Evolutionary conservation across 2,329 filamentous ascomycete genomes (phyloP).

Genomic region (Colletotrichum acutatum): DNA sequence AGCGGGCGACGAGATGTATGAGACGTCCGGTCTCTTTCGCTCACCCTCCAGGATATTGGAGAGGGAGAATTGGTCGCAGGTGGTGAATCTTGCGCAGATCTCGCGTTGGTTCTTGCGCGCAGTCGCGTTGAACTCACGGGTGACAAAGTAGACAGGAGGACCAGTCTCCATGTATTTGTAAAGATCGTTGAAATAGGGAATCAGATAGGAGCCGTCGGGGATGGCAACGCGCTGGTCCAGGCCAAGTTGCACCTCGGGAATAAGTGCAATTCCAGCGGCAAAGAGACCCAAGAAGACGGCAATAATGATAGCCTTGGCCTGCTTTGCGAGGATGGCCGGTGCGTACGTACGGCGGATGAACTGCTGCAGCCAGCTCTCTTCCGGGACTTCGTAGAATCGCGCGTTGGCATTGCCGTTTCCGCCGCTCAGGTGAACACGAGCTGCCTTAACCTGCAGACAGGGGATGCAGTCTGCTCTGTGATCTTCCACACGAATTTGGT

Average conservation of each 20-base stretch:
- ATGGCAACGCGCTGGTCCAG: constrained; percentile 96
- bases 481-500: constrained; percentile 90
- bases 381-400: constrained; percentile 78
- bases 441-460: constrained; percentile 83
- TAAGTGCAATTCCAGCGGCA: constrained; percentile 83
- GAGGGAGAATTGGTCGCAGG: constrained; percentile 85
- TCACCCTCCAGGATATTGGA: constrained; percentile 94
- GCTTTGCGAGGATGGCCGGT: constrained; percentile 81
- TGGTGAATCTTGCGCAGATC: constrained; percentile 90
- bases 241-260: constrained; percentile 87
- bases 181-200: constrained; percentile 95
- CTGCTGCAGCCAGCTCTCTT: constrained; percentile 84
- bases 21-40: constrained; percentile 86
- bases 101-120: constrained; percentile 81
- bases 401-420: constrained; percentile 69
- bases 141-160: constrained; percentile 96
- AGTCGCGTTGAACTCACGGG: constrained; percentile 82
- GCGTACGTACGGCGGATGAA: constrained; percentile 95
- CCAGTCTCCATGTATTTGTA: constrained; percentile 92
- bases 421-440: constrained; percentile 72
- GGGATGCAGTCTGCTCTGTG: constrained; percentile 92
- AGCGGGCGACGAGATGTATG: constrained; percentile 87
- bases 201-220: constrained; percentile 92
- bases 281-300: constrained; percentile 89
- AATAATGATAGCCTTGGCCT: constrained; percentile 80